These are phyloP conservation scores for Amborella trichopoda DNA, from an alignment of 164 flowering plant species.

Conservation along the genomic window DNA sequence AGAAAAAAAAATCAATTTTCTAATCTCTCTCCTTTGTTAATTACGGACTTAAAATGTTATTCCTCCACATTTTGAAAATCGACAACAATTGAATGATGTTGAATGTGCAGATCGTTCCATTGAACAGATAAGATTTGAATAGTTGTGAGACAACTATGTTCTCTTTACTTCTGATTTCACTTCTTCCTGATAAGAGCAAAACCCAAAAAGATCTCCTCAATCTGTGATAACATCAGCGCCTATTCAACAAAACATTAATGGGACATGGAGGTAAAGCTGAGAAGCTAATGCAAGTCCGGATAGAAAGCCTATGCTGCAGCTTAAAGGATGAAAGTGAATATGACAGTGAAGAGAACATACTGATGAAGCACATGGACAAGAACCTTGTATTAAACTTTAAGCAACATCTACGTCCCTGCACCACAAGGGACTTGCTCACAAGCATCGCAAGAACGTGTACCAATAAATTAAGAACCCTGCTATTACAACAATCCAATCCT, in stretches of 20 bases:
- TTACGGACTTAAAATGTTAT: too few relatives aligned
- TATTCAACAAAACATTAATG: conserved; percentile 28
- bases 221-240: conserved; percentile 17
- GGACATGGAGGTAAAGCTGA: conserved; percentile 24
- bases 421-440: too few relatives aligned
- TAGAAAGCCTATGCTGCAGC: conserved; percentile 14
- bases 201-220: conserved; percentile 12
- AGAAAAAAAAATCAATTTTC: too few relatives aligned
- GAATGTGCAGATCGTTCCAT: conserved; percentile 40
- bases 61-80: too few relatives aligned
- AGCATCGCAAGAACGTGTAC: too few relatives aligned
- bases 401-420: conserved; percentile 29
- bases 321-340: conserved; percentile 9
- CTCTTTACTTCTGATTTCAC: conserved; percentile 35
- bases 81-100: too few relatives aligned
- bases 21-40: too few relatives aligned
- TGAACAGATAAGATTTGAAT: conserved; percentile 19
- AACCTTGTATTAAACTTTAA: conserved; percentile 26
- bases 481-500: too few relatives aligned
- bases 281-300: conserved; percentile 16
- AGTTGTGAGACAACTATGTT: conserved; percentile 15
- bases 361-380: conserved; percentile 13
- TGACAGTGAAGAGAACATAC: conserved; percentile 13
- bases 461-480: too few relatives aligned
- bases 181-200: conserved; percentile 32